Conservation (phyloP, 2,329 filamentous ascomycete species). For the Epichloe sibirici region DNA sequence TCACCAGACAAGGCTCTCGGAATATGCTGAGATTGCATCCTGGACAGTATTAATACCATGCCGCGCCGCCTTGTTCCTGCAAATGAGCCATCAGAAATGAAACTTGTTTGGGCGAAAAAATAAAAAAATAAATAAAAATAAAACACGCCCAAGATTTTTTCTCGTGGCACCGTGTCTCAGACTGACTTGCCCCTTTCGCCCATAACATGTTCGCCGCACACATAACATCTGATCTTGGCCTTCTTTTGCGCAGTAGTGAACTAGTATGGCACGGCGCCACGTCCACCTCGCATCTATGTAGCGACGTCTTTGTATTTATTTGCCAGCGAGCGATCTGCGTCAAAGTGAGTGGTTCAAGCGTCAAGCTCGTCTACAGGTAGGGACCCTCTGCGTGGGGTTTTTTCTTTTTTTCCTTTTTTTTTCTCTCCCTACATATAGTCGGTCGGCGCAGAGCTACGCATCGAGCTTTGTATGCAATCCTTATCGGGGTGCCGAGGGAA, state of each 20-base stretch:
- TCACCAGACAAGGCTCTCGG: not conserved
- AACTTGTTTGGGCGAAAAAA: not conserved
- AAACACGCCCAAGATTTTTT: not conserved
- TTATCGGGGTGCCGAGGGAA: not conserved
- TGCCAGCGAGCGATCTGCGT: no score
- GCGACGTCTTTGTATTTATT: no score
- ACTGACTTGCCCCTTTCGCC: not conserved
- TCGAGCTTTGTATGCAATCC: not conserved
- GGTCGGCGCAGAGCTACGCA: not conserved
- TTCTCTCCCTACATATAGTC: not conserved
- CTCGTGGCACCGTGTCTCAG: not conserved
- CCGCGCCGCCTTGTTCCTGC: not conserved
- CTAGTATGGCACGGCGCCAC: no score
- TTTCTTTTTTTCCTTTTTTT: rapidly evolving
- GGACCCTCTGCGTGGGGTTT: no score
- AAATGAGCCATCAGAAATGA: not conserved
- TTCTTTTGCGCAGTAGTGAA: no score
- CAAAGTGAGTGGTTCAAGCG: no score
- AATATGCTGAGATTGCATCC: not conserved
- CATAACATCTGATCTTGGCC: no score
- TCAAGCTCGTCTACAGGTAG: no score
- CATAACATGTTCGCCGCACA: not conserved
- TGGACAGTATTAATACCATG: not conserved
- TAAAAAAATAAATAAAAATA: not conserved
- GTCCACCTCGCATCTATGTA: no score